Base-by-base conservation (phyloP, 768 basidiomycete species). In the Mycena rebaudengoi region DNA sequence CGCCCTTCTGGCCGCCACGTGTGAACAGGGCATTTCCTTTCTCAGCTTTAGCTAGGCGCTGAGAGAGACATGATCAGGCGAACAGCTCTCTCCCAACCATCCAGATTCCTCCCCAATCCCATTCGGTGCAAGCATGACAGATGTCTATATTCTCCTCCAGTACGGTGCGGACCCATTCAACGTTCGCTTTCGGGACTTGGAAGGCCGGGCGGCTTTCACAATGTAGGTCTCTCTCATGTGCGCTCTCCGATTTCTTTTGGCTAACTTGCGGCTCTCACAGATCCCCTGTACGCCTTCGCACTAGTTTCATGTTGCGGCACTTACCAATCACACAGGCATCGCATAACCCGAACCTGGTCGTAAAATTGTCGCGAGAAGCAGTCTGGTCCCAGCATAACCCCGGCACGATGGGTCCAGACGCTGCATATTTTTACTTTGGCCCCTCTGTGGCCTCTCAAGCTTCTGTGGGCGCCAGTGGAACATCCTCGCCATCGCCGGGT, bases 321-420 rank as follows among this genome's bases (percentile, higher is more conserved):
- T 8, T 50, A 46, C 23, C 39, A 26, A 37, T 40, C 13, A 49
- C 54, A 14, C 62, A 90, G 88, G 87, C 83, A 48, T 84, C 82
- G 20, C 78, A 82, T 59, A 80, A 76, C 50, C 87, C 89, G 21
- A 91, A 90, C 74, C 75, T 83, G 26, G 82, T 92, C 62, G 81
- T 91, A 62, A 83, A 87, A 64, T 77, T 93, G 55, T 82, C 83
- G 39, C 86, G 92, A 18, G 90, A 93, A 69, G 74, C 81, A 0
- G 80, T 78, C 21, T 93, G 92, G 91, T 80, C 86, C 23, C 83
- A 87, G 68, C 87, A 86, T 57, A 87, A 91, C 70, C 85, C 86
- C 23, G 82, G 79, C 46, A 87, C 92, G 65, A 89, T 92, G 87
- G 92, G 92, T n/a, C 92, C 92, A n/a, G 85, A 83, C 62, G 89